Percentiles rank a stretch among this genome's conserved stretches.
These are phyloP conservation scores for Cladosporium oxysporum DNA, from an alignment of 2,329 filamentous ascomycete genomes.

Conservation along the genomic window DNA sequence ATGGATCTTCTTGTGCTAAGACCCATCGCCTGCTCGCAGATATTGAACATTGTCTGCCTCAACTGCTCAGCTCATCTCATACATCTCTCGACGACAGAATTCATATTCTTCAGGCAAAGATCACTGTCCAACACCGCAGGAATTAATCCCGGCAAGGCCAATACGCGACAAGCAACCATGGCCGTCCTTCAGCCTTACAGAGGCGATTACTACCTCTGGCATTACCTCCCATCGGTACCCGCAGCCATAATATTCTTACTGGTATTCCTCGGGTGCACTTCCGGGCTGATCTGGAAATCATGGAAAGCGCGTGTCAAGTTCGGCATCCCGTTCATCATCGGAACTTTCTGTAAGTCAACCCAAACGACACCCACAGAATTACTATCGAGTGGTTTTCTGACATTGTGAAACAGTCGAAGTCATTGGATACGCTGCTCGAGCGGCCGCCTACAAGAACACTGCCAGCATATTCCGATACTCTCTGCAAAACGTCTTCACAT, in stretches of 20 bases:
- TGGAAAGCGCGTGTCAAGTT: background rate
- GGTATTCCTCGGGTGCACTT: background rate
- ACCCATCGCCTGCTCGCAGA: background rate
- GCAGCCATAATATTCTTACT: background rate
- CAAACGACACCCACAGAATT: background rate
- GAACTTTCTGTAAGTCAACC: background rate
- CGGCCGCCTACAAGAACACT: background rate
- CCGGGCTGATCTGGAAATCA: background rate
- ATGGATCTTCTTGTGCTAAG: background rate
- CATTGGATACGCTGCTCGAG: background rate
- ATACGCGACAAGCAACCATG: background rate
- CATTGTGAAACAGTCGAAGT: background rate
- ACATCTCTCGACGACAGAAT: background rate
- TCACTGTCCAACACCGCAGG: background rate
- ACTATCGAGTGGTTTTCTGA: background rate
- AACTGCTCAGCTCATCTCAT: background rate
- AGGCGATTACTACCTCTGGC: background rate
- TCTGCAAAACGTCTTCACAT: background rate
- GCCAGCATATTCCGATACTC: background rate
- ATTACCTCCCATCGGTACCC: background rate
- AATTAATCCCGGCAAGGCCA: background rate
- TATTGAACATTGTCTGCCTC: background rate
- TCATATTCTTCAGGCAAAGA: background rate
- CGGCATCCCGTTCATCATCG: background rate
- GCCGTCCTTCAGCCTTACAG: background rate